These are phyloP conservation scores for Aureobasidium zeae DNA, from an alignment of 2,329 filamentous ascomycete species.

Conservation along the genomic window DNA sequence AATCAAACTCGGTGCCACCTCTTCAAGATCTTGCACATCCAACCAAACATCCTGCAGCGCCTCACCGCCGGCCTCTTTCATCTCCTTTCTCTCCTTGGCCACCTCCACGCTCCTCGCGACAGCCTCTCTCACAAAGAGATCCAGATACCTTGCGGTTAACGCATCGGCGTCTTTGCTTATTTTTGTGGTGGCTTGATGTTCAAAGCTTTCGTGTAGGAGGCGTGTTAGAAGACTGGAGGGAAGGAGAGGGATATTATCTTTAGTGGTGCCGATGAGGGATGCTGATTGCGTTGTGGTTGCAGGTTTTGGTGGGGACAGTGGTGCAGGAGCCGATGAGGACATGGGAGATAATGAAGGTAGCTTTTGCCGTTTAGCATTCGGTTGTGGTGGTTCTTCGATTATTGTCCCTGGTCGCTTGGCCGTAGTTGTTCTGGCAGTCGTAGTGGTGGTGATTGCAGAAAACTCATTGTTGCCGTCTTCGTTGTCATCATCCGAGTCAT, in stretches of 20 bases:
- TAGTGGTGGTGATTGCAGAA: neutral
- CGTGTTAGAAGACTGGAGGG: constrained; percentile 65
- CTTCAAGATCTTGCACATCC: constrained; percentile 82
- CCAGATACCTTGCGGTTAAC: constrained; percentile 74
- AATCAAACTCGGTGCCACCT: constrained; percentile 72
- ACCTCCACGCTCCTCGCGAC: constrained; percentile 69
- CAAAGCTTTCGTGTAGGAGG: constrained; percentile 71
- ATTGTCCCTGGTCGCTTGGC: too few relatives aligned
- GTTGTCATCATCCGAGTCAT: neutral
- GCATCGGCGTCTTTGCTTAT: constrained; percentile 69
- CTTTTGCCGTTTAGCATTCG: constrained; percentile 8
- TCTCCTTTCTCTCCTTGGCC: constrained; percentile 40
- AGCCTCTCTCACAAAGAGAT: constrained; percentile 83
- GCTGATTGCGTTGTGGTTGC: neutral
- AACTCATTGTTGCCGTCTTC: neutral
- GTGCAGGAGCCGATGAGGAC: neutral
- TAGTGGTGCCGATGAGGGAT: constrained; percentile 4
- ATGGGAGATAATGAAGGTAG: constrained; percentile 5
- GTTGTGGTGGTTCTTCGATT: neutral
- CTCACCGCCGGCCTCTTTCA: constrained; percentile 24
- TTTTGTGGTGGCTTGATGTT: constrained; percentile 56
- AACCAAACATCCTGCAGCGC: constrained; percentile 31
- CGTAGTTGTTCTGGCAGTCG: neutral
- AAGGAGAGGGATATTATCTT: constrained; percentile 40
- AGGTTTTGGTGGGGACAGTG: neutral